A percentile compares a stretch with the other conserved stretches of the same genome.
Evolutionary conservation across 768 basidiomycete genomes (phyloP).

Genomic region (Pilatotrama ljubarskyi): DNA sequence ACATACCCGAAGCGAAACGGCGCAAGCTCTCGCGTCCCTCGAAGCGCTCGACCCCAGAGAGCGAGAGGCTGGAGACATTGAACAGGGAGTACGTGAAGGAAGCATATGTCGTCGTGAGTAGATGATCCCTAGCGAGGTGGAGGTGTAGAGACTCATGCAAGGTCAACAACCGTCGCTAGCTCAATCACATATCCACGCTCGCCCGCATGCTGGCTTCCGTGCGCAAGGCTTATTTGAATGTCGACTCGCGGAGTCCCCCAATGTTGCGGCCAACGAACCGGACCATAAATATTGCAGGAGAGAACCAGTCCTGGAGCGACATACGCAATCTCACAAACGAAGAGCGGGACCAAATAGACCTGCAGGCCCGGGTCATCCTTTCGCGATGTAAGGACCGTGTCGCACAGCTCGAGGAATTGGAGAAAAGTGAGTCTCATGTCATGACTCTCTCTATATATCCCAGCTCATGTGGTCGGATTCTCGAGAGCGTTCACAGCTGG

Average conservation of each 20-base stretch:
- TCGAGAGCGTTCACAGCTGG: conserved; percentile 66
- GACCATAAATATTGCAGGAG: conserved; percentile 51
- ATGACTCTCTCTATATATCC: neutral
- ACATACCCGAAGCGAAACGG: conserved; percentile 48
- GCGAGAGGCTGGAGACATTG: conserved; percentile 41
- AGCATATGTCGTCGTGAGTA: conserved; percentile 66
- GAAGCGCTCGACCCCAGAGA: conserved; percentile 32
- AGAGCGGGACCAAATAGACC: conserved; percentile 94
- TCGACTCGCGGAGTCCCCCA: conserved; percentile 60
- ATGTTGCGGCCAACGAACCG: conserved; percentile 51
- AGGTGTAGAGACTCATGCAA: too few relatives aligned
- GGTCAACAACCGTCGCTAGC: conserved; percentile 45
- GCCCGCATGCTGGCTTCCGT: conserved; percentile 72
- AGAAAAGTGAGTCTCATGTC: conserved; percentile 68
- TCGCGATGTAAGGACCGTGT: conserved; percentile 85
- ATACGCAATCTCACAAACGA: conserved; percentile 79
- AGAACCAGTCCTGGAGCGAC: conserved; percentile 57
- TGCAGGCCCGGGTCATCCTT: conserved; percentile 85
- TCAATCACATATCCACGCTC: conserved; percentile 71
- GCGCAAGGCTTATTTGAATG: conserved; percentile 84
- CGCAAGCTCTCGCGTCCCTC: conserved; percentile 43
- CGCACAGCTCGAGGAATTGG: conserved; percentile 82
- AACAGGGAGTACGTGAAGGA: conserved; percentile 73
- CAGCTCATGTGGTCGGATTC: neutral
- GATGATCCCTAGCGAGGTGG: too few relatives aligned